Evolutionary conservation across 345 rosid species (phyloP).

Genomic region (Gossypium bickii): DNA sequence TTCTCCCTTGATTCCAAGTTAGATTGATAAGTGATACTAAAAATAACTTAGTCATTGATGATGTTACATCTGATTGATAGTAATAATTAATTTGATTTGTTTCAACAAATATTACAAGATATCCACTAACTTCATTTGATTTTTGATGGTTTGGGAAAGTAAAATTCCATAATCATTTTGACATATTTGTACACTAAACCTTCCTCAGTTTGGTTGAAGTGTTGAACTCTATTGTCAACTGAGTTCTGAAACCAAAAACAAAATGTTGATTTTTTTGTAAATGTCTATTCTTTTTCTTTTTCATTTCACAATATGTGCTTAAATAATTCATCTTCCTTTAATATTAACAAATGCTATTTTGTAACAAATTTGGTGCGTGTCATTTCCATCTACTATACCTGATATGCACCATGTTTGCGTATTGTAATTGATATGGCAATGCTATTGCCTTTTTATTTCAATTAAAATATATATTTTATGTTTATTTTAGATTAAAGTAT

Average conservation of each 20-base stretch:
- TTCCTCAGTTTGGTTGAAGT: neutral
- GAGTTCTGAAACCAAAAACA: neutral
- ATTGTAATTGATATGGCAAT: no score
- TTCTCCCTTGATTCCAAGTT: neutral
- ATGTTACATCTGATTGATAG: conserved; percentile 6
- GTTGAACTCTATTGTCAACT: neutral
- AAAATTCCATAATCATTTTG: conserved; percentile 30
- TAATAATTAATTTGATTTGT: neutral
- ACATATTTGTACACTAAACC: neutral
- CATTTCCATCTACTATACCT: no score
- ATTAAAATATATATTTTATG: no score
- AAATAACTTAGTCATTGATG: neutral
- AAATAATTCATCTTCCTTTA: neutral
- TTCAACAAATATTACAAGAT: neutral
- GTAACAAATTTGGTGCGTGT: no score
- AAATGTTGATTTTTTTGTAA: neutral
- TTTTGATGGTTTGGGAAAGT: conserved; percentile 22
- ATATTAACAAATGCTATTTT: neutral
- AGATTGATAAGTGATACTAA: neutral
- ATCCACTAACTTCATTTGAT: conserved; percentile 12
- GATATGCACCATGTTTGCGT: no score
- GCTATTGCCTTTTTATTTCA: no score
- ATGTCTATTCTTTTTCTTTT: neutral
- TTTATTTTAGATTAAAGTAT: no score
- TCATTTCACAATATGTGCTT: neutral